A percentile compares a stretch with the other conserved stretches of the same genome.
These are phyloP conservation scores for Tuber indicum DNA, from an alignment of 495 filamentous ascomycete genomes.

Conservation along the genomic window DNA sequence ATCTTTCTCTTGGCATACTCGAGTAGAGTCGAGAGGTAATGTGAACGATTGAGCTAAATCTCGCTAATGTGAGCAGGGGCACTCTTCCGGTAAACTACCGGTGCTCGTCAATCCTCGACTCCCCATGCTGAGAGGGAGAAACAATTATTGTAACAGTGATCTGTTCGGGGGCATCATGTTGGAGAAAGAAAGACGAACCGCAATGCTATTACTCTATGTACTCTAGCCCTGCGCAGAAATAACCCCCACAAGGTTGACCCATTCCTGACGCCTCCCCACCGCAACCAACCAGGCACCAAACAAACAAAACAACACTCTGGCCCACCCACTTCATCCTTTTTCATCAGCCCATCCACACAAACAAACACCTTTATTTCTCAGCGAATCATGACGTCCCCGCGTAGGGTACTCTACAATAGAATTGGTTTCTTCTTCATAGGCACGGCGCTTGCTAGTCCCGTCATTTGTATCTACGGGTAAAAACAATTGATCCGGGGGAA, in stretches of 20 bases:
- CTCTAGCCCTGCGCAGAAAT: not conserved
- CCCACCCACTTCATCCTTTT: not conserved
- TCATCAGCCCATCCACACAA: not conserved
- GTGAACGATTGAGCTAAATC: too few relatives aligned
- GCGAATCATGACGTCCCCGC: not conserved
- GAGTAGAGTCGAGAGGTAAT: too few relatives aligned
- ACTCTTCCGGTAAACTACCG: not conserved
- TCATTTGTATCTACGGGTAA: not conserved
- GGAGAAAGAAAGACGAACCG: not conserved
- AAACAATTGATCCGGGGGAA: not conserved
- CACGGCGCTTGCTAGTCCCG: not conserved
- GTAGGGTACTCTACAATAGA: not conserved
- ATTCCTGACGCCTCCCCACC: not conserved
- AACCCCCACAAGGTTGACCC: not conserved
- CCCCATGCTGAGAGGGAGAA: not conserved
- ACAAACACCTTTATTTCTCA: not conserved
- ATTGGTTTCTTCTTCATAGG: not conserved
- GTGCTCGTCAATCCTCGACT: not conserved
- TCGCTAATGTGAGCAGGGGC: not conserved
- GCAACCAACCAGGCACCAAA: not conserved
- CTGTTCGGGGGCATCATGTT: not conserved
- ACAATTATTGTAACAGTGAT: not conserved
- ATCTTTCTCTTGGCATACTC: too few relatives aligned
- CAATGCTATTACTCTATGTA: not conserved
- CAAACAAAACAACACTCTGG: not conserved